phyloP scores from a whole-genome alignment of 306 rosid species.

The Vigna trinervia region DNA sequence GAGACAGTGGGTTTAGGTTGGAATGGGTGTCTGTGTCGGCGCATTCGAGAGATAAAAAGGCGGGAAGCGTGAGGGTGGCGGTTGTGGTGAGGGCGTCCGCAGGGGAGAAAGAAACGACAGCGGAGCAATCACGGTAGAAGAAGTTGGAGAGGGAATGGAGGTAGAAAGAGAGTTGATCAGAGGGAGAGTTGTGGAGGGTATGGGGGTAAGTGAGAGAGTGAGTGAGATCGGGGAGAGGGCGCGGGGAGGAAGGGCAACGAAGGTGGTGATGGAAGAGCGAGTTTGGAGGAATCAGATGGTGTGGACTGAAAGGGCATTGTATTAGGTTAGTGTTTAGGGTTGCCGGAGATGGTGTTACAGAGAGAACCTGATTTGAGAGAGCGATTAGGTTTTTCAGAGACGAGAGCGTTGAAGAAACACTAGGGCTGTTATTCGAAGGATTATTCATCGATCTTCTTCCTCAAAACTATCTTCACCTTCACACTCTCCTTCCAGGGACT shows the following conservation, averaged over 20 bases:
- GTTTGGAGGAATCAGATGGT: conserved; percentile 65
- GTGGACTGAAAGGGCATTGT: conserved; percentile 60
- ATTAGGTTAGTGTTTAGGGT: conserved; percentile 45
- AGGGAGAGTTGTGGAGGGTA: conserved; percentile 45
- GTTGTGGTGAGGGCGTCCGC: conserved; percentile 39
- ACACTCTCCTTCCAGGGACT: background rate
- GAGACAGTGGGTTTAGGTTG: background rate
- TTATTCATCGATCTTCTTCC: conserved; percentile 1
- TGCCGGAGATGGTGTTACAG: conserved; percentile 30
- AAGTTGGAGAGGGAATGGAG: conserved; percentile 51
- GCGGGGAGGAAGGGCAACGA: conserved; percentile 67
- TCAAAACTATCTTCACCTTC: background rate
- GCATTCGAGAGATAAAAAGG: conserved; percentile 59
- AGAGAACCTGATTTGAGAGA: conserved; percentile 47
- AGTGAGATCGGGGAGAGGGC: conserved; percentile 43
- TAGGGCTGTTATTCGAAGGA: background rate
- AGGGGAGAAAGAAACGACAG: conserved; percentile 57
- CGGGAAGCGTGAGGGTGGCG: conserved; percentile 62
- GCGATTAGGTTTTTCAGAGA: conserved; percentile 60
- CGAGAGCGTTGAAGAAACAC: conserved; percentile 42
- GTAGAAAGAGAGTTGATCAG: conserved; percentile 61
- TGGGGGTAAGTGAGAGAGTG: conserved; percentile 58
- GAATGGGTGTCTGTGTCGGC: background rate
- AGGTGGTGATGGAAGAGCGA: conserved; percentile 74
- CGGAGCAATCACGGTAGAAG: conserved; percentile 74